Base-by-base conservation (phyloP, 169 alveolate genomes). In the Plasmodium fragile region DNA sequence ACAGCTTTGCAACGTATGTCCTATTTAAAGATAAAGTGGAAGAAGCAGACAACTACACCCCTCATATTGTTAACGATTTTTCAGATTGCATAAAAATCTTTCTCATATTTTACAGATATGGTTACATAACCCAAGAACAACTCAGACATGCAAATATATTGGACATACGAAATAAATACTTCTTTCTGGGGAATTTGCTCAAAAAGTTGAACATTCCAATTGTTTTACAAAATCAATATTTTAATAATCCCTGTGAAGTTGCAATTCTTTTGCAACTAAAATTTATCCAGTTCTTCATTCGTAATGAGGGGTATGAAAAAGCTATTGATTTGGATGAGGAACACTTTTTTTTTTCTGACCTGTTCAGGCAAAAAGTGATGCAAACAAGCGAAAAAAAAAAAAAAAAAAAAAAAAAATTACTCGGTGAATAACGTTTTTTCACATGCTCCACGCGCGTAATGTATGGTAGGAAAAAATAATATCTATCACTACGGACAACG, bases 241-340 rank as follows among this genome's bases (percentile, higher is more conserved):
- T 87, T 22, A 87, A 77, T 78, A 87, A 87, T 55, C 93, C 93
- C 69, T 87, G 83, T 49, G 93, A 87, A 87, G 81, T 87, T 77
- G 93, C 87, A 55, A 75, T 87, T 78, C 79, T 87, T 87, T 71
- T 87, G 43, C 93, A 87, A 55, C 43, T 87, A 77, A 87, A 87
- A 87, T 87, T 77, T 53, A 87, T 87, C 13, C 87, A 87, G n/a
- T 77, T 53, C 80, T 87, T 87, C 70, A 87, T 87, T 30, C 80
- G 71, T 39, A 77, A 59, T 18, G 80, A 87, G 30, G 93, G 78
- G 65, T 83, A 83, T 72, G 82, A 72, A 83, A 83, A 65, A 71
- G 83, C 92, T 13, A 83, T 83, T 83, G 79, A 83, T 72, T 72
- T 83, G 75, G 59, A 41, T 25, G 59, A 41, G 22, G 49, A n/a